phyloP scores from a whole-genome alignment of 1,139 yeast species.

The Taphrina confusa region DNA sequence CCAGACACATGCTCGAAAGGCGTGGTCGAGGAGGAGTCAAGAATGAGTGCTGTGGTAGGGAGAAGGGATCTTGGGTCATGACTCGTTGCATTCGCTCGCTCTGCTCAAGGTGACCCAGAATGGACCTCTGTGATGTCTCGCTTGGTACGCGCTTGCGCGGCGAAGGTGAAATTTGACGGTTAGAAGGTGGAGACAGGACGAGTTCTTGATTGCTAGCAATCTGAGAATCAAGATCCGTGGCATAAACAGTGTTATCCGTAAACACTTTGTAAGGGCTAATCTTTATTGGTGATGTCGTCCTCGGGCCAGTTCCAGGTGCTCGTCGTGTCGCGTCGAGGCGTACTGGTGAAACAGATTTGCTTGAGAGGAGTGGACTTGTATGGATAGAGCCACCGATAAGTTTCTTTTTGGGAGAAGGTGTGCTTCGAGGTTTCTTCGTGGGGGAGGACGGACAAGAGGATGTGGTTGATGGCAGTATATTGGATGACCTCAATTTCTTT shows the following conservation, averaged over 20 bases:
- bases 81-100: background rate
- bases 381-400: background rate
- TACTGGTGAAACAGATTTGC: background rate
- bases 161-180: background rate
- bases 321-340: background rate
- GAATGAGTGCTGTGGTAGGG: constrained; percentile 7
- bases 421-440: constrained; percentile 4
- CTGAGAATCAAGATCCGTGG: constrained; percentile 1
- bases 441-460: constrained; percentile 12
- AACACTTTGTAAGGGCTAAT: constrained; percentile 10
- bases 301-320: background rate
- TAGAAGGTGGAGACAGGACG: background rate
- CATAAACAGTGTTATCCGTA: constrained; percentile 10
- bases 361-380: background rate
- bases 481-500: constrained; percentile 12
- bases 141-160: constrained; percentile 10
- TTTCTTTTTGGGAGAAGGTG: constrained; percentile 7
- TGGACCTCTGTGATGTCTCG: background rate
- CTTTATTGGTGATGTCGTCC: background rate
- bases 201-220: background rate
- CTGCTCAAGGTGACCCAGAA: background rate
- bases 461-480: constrained; percentile 6
- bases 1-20: background rate
- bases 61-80: constrained; percentile 8
- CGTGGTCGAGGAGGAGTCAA: constrained; percentile 21